Evolutionary conservation across 1,284 basidiomycete species (phyloP).

Genomic region (Xerocomus amazonicus): DNA sequence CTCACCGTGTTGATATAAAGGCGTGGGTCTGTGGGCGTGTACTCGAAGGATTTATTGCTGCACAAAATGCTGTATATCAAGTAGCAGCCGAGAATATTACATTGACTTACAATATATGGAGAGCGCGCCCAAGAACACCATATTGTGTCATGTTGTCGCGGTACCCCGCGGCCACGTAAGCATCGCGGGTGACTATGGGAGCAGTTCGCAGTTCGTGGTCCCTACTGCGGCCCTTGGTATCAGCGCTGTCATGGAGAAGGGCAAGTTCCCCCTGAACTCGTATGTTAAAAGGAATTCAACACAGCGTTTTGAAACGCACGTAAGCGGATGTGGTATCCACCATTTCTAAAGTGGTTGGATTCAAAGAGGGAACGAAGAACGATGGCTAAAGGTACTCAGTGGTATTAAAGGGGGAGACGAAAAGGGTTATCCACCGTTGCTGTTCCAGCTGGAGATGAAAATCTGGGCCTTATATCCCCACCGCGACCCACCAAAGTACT

Average conservation of each 20-base stretch:
- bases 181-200: slow-evolving; percentile 53
- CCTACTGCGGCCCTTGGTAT: slow-evolving; percentile 22
- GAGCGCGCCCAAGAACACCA: slow-evolving; percentile 50
- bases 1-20: slow-evolving; percentile 61
- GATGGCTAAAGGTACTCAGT: slow-evolving; percentile 14
- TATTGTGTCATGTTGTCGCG: slow-evolving; percentile 44
- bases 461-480: slow-evolving; percentile 5
- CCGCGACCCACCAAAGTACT: slow-evolving; percentile 7
- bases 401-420: slow-evolving; percentile 6
- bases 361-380: slow-evolving; percentile 1
- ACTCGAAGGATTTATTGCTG: slow-evolving; percentile 33
- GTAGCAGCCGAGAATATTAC: not conserved
- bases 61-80: not conserved
- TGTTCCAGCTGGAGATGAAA: slow-evolving; percentile 5
- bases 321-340: slow-evolving; percentile 13
- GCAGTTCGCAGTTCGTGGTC: slow-evolving; percentile 49
- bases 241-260: slow-evolving; percentile 38
- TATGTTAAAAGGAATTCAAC: not conserved
- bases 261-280: slow-evolving; percentile 39
- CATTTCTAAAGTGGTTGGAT: slow-evolving; percentile 15
- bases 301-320: slow-evolving; percentile 14
- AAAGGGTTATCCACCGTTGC: slow-evolving; percentile 14
- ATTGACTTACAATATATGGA: slow-evolving; percentile 42
- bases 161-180: slow-evolving; percentile 39
- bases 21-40: slow-evolving; percentile 39